phyloP scores from a whole-genome alignment of 441 rosid genomes.

The Gossypium gossypioides region DNA sequence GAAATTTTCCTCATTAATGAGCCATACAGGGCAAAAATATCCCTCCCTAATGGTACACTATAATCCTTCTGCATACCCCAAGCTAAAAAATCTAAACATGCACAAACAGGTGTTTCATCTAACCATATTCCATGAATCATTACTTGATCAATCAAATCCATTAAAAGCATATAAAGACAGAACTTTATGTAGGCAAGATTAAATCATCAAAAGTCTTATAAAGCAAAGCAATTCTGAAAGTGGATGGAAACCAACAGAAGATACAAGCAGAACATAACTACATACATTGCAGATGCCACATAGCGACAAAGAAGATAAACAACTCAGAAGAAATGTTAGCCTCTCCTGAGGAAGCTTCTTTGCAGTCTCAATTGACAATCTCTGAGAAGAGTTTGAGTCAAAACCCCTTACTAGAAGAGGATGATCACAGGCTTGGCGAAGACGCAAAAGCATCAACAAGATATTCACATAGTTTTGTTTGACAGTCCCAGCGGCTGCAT shows the following conservation, averaged over 20 bases:
- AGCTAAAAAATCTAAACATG: not conserved
- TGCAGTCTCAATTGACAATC: slow-evolving; percentile 48
- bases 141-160: not conserved
- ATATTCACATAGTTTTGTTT: slow-evolving; percentile 85
- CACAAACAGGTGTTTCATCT: not conserved
- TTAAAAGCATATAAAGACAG: not conserved
- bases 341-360: slow-evolving; percentile 48
- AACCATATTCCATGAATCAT: not conserved
- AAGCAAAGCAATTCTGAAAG: not conserved
- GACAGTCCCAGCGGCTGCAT: slow-evolving; percentile 86
- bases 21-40: not conserved
- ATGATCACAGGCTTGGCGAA: slow-evolving; percentile 93
- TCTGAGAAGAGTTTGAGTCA: slow-evolving; percentile 43
- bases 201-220: not conserved
- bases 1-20: not conserved
- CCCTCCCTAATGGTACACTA: not conserved
- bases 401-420: slow-evolving; percentile 76
- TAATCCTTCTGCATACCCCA: not conserved
- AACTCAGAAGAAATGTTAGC: slow-evolving; percentile 33
- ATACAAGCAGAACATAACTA: slow-evolving; percentile 1
- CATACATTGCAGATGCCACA: slow-evolving; percentile 86
- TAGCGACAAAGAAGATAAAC: slow-evolving; percentile 62
- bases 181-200: not conserved
- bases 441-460: slow-evolving; percentile 87
- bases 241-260: slow-evolving; percentile 6